Evolutionary conservation across 2,329 filamentous ascomycete species (phyloP).

Genomic region (Mollisia scopiformis): DNA sequence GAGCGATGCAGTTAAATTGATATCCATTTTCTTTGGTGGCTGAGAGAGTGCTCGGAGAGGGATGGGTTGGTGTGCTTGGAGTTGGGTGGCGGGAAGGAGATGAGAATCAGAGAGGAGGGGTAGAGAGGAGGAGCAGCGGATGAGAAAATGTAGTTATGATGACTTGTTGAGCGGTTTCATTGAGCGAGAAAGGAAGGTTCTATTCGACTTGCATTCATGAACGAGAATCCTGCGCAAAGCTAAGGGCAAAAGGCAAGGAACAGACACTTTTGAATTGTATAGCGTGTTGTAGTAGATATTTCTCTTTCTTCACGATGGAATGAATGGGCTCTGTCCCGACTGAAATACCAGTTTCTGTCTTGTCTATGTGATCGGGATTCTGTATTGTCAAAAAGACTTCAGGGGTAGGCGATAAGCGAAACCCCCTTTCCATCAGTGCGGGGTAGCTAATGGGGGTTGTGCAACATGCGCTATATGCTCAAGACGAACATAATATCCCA

Average conservation of each 20-base stretch:
- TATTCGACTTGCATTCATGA: slow-evolving; percentile 22
- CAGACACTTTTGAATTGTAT: slow-evolving; percentile 17
- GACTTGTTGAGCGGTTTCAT: background rate
- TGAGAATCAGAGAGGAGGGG: background rate
- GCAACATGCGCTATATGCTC: too few species aligned
- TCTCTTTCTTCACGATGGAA: slow-evolving; percentile 18
- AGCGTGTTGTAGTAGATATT: slow-evolving; percentile 26
- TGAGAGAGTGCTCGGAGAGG: background rate
- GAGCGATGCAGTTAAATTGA: slow-evolving; percentile 21
- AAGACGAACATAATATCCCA: too few species aligned
- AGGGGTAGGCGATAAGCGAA: too few species aligned
- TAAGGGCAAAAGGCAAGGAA: too few species aligned
- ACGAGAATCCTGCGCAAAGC: too few species aligned
- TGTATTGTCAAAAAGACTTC: background rate
- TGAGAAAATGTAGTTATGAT: slow-evolving; percentile 4
- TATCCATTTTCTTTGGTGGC: slow-evolving; percentile 18
- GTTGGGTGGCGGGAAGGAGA: background rate
- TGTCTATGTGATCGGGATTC: background rate
- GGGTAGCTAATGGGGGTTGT: too few species aligned
- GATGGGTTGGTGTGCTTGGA: slow-evolving; percentile 1
- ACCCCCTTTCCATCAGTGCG: too few species aligned
- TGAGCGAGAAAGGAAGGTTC: slow-evolving; percentile 2
- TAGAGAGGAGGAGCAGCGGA: background rate
- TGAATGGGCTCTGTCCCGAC: slow-evolving; percentile 8
- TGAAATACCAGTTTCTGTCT: background rate